Conservation (phyloP, 345 rosid species). For the Pistacia atlantica region DNA sequence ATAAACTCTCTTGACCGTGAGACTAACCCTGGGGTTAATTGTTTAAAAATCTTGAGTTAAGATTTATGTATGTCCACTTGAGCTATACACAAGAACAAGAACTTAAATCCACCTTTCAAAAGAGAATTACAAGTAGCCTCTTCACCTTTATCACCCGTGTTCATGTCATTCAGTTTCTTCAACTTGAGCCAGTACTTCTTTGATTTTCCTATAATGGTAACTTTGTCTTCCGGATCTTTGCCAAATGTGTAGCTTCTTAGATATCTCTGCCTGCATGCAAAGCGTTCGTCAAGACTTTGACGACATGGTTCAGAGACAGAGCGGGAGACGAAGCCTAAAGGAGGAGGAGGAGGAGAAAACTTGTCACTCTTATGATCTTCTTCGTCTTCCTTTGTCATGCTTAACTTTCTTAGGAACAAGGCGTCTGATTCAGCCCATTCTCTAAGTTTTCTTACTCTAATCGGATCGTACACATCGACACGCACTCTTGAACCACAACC, state of each 20-base stretch:
- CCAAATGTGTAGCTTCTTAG: slow-evolving; percentile 3
- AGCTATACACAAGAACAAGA: neutral
- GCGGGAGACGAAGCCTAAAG: too few species aligned
- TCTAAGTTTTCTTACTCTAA: slow-evolving; percentile 15
- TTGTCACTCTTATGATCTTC: too few species aligned
- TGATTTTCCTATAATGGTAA: too few species aligned
- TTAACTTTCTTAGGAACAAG: neutral
- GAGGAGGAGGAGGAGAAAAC: too few species aligned
- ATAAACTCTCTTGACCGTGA: too few species aligned
- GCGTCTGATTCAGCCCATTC: slow-evolving; percentile 20
- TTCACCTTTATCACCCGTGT: neutral
- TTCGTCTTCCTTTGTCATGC: slow-evolving; percentile 2
- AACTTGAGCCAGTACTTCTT: too few species aligned
- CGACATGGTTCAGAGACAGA: too few species aligned
- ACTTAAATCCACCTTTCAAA: neutral
- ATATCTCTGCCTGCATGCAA: slow-evolving; percentile 7
- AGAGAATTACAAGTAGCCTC: neutral
- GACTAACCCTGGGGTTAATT: too few species aligned
- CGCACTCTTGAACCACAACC: slow-evolving; percentile 11
- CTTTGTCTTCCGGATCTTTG: too few species aligned
- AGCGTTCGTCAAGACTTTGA: neutral
- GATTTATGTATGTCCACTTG: neutral
- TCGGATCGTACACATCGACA: slow-evolving; percentile 16
- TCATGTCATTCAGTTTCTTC: neutral
- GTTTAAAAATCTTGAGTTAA: too few species aligned